Base-by-base conservation (phyloP, 2,329 filamentous ascomycete species). In the Dothistroma septosporum region DNA sequence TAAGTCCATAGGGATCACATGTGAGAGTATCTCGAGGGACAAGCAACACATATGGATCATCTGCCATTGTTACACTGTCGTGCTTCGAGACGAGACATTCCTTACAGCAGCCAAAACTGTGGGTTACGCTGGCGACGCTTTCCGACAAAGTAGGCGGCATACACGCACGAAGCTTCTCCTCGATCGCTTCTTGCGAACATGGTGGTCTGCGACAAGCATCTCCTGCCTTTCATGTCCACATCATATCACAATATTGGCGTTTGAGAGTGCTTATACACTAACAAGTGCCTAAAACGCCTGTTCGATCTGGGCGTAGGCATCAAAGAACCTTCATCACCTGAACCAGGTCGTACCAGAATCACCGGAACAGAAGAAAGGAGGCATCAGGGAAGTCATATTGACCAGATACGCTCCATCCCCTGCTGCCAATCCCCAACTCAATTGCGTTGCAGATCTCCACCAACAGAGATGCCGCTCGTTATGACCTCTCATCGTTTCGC, bases 61-160 rank as follows among this genome's bases (percentile, higher is more conserved):
- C 64, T 64, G 63, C 59, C 65, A 67, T 65, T 64, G 66, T 68
- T 69, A 66, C 68, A 66, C 66, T 33, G 64, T 69, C 64, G 65
- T 67, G 50, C 68, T 67, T 66, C 66, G 64, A 66, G 61, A 70
- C 67, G 57, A 63, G 62, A 63, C 64, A 68, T 67, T 65, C 68
- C 65, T 61, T 54, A 32, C 53, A 47, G 32, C 35, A 21, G 57
- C 64, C 60, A 21, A 48, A n/a, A 47, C 33, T 58, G 61, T 60
- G 61, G 59, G 60, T 61, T 22, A 59, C 54, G 68, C 67, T 64
- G 61, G 63, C 64, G 55, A 47, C 59, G 47, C 60, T 61, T 63
- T 60, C 63, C 56, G 31, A 57, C 57, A 57, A 47, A 49, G 44
- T 44, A 22, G 32, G 19, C 41, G 44, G 49, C 49, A 46, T 52